A percentile compares a stretch with the other conserved stretches of the same genome.
These are phyloP conservation scores for Oryza meridionalis DNA, from an alignment of 176 grass and related monocot species.

Conservation along the genomic window DNA sequence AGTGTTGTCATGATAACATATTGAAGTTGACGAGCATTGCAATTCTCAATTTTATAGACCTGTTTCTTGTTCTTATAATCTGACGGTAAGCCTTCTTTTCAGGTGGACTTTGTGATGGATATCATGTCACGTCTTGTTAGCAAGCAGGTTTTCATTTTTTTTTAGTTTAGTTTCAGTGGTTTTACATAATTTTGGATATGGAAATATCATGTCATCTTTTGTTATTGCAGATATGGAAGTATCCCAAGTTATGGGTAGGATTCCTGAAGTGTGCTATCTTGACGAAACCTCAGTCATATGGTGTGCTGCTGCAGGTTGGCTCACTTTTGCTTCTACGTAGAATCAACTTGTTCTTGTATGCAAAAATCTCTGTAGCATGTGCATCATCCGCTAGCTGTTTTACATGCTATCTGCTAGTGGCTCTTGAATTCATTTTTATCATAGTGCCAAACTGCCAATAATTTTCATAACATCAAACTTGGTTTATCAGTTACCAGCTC, in stretches of 20 bases:
- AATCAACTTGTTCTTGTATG: slow-evolving; percentile 30
- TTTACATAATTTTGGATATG: slow-evolving; percentile 20
- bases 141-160: slow-evolving; percentile 69
- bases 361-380: not conserved
- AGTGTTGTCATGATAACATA: slow-evolving; percentile 17
- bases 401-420: not conserved
- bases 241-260: slow-evolving; percentile 95
- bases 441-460: not conserved
- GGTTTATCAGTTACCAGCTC: slow-evolving; percentile 77
- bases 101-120: slow-evolving; percentile 97
- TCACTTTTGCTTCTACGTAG: slow-evolving; percentile 14
- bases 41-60: slow-evolving; percentile 13
- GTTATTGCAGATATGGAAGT: slow-evolving; percentile 90
- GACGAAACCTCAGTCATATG: slow-evolving; percentile 89
- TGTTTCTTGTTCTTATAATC: slow-evolving; percentile 28
- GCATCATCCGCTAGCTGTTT: not conserved
- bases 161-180: not conserved
- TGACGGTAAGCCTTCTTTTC: slow-evolving; percentile 35
- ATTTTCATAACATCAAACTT: slow-evolving; percentile 15
- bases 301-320: slow-evolving; percentile 85
- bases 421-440: not conserved
- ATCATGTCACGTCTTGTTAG: slow-evolving; percentile 88
- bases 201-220: slow-evolving; percentile 26
- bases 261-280: slow-evolving; percentile 91
- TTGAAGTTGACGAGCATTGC: not conserved